Conservation (phyloP, 768 basidiomycete genomes). For the Suillus luteus region DNA sequence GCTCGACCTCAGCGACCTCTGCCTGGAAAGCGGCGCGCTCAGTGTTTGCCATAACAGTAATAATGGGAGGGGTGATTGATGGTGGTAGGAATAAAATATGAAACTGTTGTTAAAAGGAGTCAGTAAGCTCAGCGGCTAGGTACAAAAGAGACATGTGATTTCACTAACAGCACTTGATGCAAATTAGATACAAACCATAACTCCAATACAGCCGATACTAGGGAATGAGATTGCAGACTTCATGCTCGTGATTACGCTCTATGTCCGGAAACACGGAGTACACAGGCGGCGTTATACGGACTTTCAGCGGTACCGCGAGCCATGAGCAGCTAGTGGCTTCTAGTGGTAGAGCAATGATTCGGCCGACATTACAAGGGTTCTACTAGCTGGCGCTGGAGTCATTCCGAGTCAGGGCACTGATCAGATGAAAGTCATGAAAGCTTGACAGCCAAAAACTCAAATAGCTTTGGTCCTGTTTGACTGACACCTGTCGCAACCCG, state of each 20-base stretch:
- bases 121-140: conserved; percentile 2
- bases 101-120: conserved; percentile 11
- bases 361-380: background rate
- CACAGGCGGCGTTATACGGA: conserved; percentile 18
- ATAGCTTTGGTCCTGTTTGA: background rate
- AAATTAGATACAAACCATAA: conserved; percentile 7
- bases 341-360: background rate
- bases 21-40: conserved; percentile 72
- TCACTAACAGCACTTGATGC: conserved; percentile 16
- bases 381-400: too few relatives aligned
- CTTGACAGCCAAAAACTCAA: background rate
- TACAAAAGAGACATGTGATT: conserved; percentile 48
- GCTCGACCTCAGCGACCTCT: conserved; percentile 84
- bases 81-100: conserved; percentile 29
- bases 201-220: background rate
- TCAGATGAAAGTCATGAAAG: too few relatives aligned
- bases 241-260: conserved; percentile 27
- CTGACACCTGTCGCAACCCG: background rate
- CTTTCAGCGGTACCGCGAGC: conserved; percentile 10
- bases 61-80: conserved; percentile 11
- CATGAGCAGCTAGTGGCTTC: background rate
- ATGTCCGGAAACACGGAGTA: conserved; percentile 19
- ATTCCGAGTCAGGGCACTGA: too few relatives aligned
- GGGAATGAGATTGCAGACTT: background rate
- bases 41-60: conserved; percentile 49